Evolutionary conservation across 768 basidiomycete species (phyloP).

Genomic region (Lactarius hengduanensis): DNA sequence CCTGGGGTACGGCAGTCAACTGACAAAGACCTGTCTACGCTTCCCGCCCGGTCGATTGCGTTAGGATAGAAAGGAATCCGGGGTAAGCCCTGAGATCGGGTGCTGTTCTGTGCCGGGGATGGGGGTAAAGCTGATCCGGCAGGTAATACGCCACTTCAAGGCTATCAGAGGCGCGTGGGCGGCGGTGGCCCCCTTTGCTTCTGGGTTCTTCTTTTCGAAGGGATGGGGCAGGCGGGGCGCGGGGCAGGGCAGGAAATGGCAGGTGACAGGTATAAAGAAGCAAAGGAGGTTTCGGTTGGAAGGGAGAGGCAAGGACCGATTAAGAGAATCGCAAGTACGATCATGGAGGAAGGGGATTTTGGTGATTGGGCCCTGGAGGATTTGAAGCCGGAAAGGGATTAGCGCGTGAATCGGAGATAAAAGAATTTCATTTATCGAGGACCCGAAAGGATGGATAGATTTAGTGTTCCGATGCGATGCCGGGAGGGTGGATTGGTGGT

Average conservation of each 20-base stretch:
- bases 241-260: slow-evolving; percentile 16
- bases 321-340: not conserved
- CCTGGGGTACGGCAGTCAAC: not conserved
- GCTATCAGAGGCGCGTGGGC: slow-evolving; percentile 9
- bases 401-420: slow-evolving; percentile 22
- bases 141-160: not conserved
- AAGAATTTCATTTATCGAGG: slow-evolving; percentile 16
- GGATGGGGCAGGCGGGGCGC: slow-evolving; percentile 12
- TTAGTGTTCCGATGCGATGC: slow-evolving; percentile 9
- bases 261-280: slow-evolving; percentile 13
- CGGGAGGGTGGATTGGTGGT: not conserved
- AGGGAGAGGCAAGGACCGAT: not conserved
- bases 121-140: slow-evolving; percentile 10
- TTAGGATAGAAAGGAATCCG: not conserved
- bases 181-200: slow-evolving; percentile 18
- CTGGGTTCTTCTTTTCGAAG: slow-evolving; percentile 9
- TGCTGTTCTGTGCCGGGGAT: not conserved
- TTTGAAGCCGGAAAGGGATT: slow-evolving; percentile 9
- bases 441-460: slow-evolving; percentile 21
- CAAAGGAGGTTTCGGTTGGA: slow-evolving; percentile 9
- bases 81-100: slow-evolving; percentile 1
- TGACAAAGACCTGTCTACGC: not conserved
- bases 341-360: not conserved
- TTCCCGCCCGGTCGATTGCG: not conserved
- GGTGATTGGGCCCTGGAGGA: slow-evolving; percentile 1